These are phyloP conservation scores for Nicotiana otophora DNA, from an alignment of 257 asterid genomes.

Conservation along the genomic window DNA sequence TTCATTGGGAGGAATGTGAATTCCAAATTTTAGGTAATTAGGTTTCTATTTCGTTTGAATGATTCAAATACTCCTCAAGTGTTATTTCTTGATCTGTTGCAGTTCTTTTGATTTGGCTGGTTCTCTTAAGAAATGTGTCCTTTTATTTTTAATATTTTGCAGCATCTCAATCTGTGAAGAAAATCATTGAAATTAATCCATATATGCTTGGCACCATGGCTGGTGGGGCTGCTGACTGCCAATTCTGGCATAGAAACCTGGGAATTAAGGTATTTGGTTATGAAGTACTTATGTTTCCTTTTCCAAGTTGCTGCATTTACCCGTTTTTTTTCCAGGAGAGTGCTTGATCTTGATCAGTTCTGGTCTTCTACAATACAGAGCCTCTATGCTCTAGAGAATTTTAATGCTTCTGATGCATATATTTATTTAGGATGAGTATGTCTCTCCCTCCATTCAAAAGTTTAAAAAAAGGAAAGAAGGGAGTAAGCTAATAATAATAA, in stretches of 20 bases:
- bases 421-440: not conserved
- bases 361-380: not conserved
- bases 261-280: constrained; percentile 56
- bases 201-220: constrained; percentile 98
- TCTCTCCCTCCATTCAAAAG: not conserved
- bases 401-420: not conserved
- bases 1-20: not conserved
- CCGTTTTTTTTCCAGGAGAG: not conserved
- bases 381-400: not conserved
- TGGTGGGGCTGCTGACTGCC: constrained; percentile 97
- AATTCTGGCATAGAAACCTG: constrained; percentile 85
- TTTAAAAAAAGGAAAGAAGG: not conserved
- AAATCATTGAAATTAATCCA: constrained; percentile 81
- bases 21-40: not conserved
- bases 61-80: not conserved
- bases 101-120: not conserved
- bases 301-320: not conserved
- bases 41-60: not conserved
- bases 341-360: not conserved
- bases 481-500: not conserved
- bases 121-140: not conserved
- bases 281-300: not conserved
- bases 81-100: not conserved
- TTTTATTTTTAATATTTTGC: constrained; percentile 11
- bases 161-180: constrained; percentile 92